Conservation (phyloP, 2,329 filamentous ascomycete genomes). For the Penicillium capsulatum region DNA sequence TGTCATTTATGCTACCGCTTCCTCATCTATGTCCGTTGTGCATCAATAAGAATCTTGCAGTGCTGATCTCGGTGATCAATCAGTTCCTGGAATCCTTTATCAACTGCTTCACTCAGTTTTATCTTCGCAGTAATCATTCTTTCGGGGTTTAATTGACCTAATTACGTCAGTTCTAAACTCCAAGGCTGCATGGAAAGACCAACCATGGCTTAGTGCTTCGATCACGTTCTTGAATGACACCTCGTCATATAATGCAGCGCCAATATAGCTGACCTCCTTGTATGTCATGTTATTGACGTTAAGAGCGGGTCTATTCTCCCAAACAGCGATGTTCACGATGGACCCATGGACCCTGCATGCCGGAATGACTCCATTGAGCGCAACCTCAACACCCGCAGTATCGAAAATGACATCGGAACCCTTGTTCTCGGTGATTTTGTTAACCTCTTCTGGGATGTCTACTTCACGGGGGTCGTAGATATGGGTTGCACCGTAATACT, state of each 20-base stretch:
- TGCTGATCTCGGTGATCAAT: conserved; percentile 58
- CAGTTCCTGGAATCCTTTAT: conserved; percentile 54
- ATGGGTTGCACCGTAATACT: conserved; percentile 53
- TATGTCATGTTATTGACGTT: conserved; percentile 53
- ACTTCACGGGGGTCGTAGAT: conserved; percentile 50
- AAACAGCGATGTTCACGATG: conserved; percentile 62
- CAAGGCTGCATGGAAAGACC: neutral
- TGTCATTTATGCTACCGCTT: too few species aligned
- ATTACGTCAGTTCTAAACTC: neutral
- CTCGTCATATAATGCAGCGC: conserved; percentile 48
- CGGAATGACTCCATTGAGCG: conserved; percentile 45
- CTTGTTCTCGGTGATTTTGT: conserved; percentile 44
- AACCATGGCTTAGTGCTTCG: conserved; percentile 40
- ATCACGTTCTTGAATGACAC: conserved; percentile 58
- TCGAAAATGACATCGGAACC: conserved; percentile 60
- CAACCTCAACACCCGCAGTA: conserved; percentile 56
- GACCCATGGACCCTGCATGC: conserved; percentile 53
- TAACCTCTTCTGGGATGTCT: conserved; percentile 46
- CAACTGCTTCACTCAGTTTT: conserved; percentile 52
- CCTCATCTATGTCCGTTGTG: too few species aligned
- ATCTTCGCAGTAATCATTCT: conserved; percentile 54
- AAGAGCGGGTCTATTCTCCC: conserved; percentile 54
- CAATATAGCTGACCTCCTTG: conserved; percentile 51
- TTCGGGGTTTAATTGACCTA: conserved; percentile 51
- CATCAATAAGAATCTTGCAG: conserved; percentile 53